These are phyloP conservation scores for Fragaria iinumae DNA, from an alignment of 306 rosid species.

Conservation along the genomic window DNA sequence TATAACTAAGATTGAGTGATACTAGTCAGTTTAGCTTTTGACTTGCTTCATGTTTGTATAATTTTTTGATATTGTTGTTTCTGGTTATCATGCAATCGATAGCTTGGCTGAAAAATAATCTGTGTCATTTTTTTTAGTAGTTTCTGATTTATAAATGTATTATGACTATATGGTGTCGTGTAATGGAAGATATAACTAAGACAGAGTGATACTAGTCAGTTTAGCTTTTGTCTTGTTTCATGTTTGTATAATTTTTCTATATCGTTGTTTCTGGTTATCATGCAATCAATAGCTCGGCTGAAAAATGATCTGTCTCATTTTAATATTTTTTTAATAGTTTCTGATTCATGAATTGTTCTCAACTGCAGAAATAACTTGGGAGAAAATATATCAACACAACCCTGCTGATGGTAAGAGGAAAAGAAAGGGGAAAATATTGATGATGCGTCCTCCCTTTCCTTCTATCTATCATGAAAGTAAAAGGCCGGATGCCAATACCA, in stretches of 20 bases:
- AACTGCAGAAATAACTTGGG: slow-evolving; percentile 52
- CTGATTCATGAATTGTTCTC: slow-evolving; percentile 11
- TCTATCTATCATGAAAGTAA: slow-evolving; percentile 43
- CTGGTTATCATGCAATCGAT: not conserved
- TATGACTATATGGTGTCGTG: not conserved
- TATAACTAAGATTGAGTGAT: not conserved
- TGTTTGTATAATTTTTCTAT: not conserved
- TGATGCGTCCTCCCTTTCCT: slow-evolving; percentile 80
- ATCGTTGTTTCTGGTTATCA: not conserved
- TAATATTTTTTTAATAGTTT: not conserved
- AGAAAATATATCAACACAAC: slow-evolving; percentile 47
- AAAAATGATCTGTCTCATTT: not conserved
- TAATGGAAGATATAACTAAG: not conserved
- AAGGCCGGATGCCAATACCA: slow-evolving; percentile 40
- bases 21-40: not conserved
- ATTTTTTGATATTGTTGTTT: not conserved
- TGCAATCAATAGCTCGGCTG: not conserved
- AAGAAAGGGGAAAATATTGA: slow-evolving; percentile 30
- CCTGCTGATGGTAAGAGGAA: slow-evolving; percentile 12
- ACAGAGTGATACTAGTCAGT: not conserved
- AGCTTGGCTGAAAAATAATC: not conserved
- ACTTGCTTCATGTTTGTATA: not conserved
- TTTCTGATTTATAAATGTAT: not conserved
- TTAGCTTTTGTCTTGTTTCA: not conserved
- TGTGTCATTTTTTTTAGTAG: not conserved